Evolutionary conservation across 2,329 filamentous ascomycete species (phyloP).

Genomic region (Aspergillus calidoustus): DNA sequence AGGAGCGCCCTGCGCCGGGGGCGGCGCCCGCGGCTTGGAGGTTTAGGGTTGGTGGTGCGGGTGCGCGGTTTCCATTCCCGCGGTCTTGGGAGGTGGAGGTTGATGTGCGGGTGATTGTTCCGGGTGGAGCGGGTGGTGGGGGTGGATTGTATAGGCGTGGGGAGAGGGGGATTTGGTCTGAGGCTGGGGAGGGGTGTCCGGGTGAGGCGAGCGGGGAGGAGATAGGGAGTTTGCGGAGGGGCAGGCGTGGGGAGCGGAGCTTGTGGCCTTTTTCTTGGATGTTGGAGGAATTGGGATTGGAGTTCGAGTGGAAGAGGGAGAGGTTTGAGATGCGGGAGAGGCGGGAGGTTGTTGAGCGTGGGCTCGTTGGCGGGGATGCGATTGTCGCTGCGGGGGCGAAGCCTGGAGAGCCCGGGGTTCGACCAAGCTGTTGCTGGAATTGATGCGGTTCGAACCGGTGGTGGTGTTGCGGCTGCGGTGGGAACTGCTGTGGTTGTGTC

Average conservation of each 20-base stretch:
- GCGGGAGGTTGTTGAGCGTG: conserved; percentile 41
- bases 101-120: conserved; percentile 58
- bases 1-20: conserved; percentile 26
- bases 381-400: background rate
- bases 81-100: conserved; percentile 5
- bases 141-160: conserved; percentile 61
- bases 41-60: conserved; percentile 37
- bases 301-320: conserved; percentile 47
- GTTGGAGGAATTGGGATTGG: conserved; percentile 35
- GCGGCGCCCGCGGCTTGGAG: conserved; percentile 20
- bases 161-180: conserved; percentile 60
- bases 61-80: background rate
- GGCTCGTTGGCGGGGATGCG: conserved; percentile 30
- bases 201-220: conserved; percentile 58
- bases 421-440: background rate
- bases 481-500: conserved; percentile 29
- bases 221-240: conserved; percentile 61
- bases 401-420: background rate
- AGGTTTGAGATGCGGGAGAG: conserved; percentile 46
- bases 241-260: conserved; percentile 47
- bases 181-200: conserved; percentile 46
- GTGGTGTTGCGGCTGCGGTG: conserved; percentile 36
- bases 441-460: conserved; percentile 16
- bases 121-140: conserved; percentile 58
- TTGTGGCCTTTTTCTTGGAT: conserved; percentile 41